Conservation (phyloP, 257 asterid genomes). For the Petunia axillaris region DNA sequence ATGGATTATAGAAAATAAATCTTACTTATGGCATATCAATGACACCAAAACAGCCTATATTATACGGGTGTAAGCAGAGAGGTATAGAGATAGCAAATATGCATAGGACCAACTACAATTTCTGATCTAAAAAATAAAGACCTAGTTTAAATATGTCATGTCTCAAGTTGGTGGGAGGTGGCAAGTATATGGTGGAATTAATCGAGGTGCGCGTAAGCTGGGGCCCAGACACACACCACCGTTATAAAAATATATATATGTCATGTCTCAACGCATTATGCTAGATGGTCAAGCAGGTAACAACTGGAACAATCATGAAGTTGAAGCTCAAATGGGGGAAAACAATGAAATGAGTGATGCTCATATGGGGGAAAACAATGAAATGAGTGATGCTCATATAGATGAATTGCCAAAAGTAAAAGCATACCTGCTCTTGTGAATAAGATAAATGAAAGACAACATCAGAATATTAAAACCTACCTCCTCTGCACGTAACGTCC, state of each 20-base stretch:
- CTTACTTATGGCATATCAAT: background rate
- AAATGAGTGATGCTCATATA: background rate
- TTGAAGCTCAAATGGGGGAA: background rate
- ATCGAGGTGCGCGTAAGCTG: no score
- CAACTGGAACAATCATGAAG: background rate
- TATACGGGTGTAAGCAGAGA: background rate
- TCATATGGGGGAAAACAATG: background rate
- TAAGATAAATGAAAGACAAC: conserved; percentile 15
- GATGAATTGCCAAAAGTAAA: background rate
- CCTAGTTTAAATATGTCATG: background rate
- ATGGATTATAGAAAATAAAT: background rate
- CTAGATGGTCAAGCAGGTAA: conserved; percentile 16
- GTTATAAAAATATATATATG: background rate
- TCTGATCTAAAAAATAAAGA: background rate
- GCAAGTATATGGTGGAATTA: no score
- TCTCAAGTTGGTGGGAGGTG: background rate
- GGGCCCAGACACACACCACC: no score
- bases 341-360: background rate
- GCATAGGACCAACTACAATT: background rate
- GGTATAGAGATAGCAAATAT: background rate
- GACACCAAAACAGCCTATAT: background rate
- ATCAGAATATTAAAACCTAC: conserved; percentile 37
- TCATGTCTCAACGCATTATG: background rate
- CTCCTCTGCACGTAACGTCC: conserved; percentile 93
- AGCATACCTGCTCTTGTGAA: conserved; percentile 4